Evolutionary conservation across 257 asterid species (phyloP), one percentile per base, ranked within the genome.

Genomic region (Jasminum sambac): DNA sequence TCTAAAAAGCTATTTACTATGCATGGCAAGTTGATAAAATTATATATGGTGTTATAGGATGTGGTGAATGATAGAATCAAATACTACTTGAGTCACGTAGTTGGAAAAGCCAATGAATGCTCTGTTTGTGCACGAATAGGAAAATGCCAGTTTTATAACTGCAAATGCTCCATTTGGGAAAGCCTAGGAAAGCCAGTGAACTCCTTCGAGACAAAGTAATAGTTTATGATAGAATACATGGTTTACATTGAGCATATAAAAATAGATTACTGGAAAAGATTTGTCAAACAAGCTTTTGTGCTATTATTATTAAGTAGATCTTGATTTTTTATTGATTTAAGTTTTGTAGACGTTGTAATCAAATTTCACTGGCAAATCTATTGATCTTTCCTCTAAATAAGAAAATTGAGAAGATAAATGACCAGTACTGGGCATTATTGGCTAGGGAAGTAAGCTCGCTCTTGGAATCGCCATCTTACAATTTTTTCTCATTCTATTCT

Each of bases 381-480:
- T 91, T 90, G 98, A 87, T 93, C 66, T 88, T 93, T 64, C 98
- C 98, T 44, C 71, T 73, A 66, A 82, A 63, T 72, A 97, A 90
- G 83, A 93, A 89, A 77, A 93, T 90, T 77, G 98, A 93, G 78
- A 90, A 93, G 74, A 93, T 93, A 78, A 90, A 90, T 81, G 96
- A 90, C 78, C 97, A 93, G 63, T 90, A 90, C 81, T 93, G 98
- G 98, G 90, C 97, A 11, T 67, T 93, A 82, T 91, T 96, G 68
- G 96, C 97, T 39, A 97, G 90, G 84, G 98, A 93, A 95, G 97
- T 86, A 57, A 77, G 77, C 60, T 74, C 76, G 68, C 67, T 23
- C 24, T 52, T 48, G 17, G 58, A 48, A 48, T 48, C n/a, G 58
- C 58, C 58, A 19, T 76, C 43, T 42, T 78, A 61, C 76, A 21